These are phyloP conservation scores for Drosera spatulata DNA, from an alignment of 179 eudicot species.

Conservation along the genomic window DNA sequence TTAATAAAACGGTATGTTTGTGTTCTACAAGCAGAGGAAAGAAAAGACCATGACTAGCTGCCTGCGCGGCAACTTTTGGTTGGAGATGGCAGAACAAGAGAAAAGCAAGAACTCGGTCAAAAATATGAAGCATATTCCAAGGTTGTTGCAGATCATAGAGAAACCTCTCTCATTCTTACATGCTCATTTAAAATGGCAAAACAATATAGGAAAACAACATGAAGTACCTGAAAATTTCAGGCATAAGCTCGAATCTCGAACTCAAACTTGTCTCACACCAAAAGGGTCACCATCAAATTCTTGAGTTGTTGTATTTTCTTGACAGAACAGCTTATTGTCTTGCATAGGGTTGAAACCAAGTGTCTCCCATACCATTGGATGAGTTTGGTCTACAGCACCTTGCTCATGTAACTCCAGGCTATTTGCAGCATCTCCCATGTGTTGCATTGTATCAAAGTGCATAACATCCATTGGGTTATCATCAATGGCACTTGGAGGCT, in stretches of 20 bases:
- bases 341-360: conserved; percentile 18
- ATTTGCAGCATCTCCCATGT: conserved; percentile 30
- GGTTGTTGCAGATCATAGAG: too few species aligned
- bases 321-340: conserved; percentile 34
- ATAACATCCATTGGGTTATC: conserved; percentile 26
- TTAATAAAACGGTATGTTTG: too few species aligned
- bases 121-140: too few species aligned
- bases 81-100: too few species aligned
- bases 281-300: conserved; percentile 36
- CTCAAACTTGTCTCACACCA: conserved; percentile 25
- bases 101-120: too few species aligned
- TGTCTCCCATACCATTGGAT: conserved; percentile 22
- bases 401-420: conserved; percentile 18
- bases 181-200: too few species aligned
- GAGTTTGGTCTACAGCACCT: conserved; percentile 14
- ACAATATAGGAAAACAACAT: too few species aligned
- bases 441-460: conserved; percentile 21
- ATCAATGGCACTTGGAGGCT: conserved; percentile 30
- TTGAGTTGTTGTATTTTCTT: conserved; percentile 43
- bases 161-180: too few species aligned
- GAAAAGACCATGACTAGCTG: too few species aligned
- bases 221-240: conserved; percentile 7
- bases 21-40: too few species aligned
- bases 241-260: conserved; percentile 17
- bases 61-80: too few species aligned